Percentiles rank a stretch among this genome's conserved stretches.
Conservation (phyloP, 176 grass and related monocot genomes). For the Ensete glaucum region DNA sequence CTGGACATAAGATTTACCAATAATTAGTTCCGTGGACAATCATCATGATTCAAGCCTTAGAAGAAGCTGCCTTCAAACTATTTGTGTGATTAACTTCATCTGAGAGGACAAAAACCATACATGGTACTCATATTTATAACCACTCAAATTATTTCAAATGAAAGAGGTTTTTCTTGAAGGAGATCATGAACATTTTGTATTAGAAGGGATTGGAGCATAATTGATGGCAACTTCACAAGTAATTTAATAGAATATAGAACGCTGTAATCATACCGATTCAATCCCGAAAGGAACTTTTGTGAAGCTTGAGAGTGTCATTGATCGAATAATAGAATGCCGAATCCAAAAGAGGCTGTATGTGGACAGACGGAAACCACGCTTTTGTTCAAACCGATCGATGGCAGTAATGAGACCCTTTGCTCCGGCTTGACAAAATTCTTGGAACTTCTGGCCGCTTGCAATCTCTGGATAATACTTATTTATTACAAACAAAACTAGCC, state of each 20-base stretch:
- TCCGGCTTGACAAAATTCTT: conserved; percentile 80
- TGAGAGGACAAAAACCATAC: too few relatives aligned
- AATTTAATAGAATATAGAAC: neutral
- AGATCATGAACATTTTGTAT: neutral
- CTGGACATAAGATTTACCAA: too few relatives aligned
- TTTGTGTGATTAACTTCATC: too few relatives aligned
- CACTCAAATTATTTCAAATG: neutral
- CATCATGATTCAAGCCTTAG: neutral
- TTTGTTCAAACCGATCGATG: conserved; percentile 74
- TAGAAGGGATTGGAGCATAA: neutral
- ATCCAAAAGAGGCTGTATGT: conserved; percentile 93
- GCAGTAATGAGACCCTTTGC: conserved; percentile 69
- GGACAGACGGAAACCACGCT: conserved; percentile 65
- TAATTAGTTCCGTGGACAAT: neutral
- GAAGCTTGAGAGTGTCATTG: conserved; percentile 74
- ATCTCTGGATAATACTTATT: conserved; percentile 82
- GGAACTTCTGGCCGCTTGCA: conserved; percentile 43
- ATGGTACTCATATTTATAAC: neutral
- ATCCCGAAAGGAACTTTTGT: conserved; percentile 68
- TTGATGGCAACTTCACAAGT: neutral
- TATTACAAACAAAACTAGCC: conserved; percentile 66
- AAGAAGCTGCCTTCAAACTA: neutral
- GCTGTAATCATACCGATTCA: conserved; percentile 48
- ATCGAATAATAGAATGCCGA: conserved; percentile 63
- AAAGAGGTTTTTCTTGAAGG: neutral